Conservation (phyloP, 371 early-diverging fungal genomes). For the Smittium mucronatum region DNA sequence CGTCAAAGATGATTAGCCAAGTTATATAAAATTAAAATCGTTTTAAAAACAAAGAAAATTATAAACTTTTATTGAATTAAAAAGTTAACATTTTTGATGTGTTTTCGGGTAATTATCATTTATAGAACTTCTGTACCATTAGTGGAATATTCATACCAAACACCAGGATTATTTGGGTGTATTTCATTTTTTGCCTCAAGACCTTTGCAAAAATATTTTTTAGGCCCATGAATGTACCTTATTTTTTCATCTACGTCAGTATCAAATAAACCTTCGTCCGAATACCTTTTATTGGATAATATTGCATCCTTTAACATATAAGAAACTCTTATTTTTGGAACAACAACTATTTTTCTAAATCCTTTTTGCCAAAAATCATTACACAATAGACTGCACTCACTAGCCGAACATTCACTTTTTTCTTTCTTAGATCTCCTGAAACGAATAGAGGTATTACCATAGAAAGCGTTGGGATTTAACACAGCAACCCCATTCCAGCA, state of each 20-base stretch:
- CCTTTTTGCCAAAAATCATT: slow-evolving; percentile 33
- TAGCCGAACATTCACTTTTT: slow-evolving; percentile 33
- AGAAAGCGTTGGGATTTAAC: slow-evolving; percentile 29
- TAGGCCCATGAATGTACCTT: neutral
- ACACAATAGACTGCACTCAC: slow-evolving; percentile 36
- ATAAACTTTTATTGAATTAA: no score
- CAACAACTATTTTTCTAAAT: slow-evolving; percentile 23
- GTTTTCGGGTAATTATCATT: no score
- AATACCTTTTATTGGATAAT: no score
- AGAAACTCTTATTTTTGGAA: slow-evolving; percentile 32
- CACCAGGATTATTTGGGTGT: neutral
- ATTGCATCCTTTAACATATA: slow-evolving; percentile 16
- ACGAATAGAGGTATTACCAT: slow-evolving; percentile 9
- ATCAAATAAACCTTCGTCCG: no score
- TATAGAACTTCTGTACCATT: neutral
- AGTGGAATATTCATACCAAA: neutral
- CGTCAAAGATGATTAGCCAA: no score
- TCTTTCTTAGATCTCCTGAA: slow-evolving; percentile 24
- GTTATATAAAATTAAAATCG: no score
- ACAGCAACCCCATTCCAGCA: slow-evolving; percentile 41
- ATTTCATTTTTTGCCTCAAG: neutral
- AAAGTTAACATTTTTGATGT: no score
- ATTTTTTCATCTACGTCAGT: neutral
- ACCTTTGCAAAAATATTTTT: neutral
- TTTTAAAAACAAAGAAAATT: no score